Conservation (phyloP, 2,329 filamentous ascomycete genomes). For the Zelopaecilomyces penicillatus region DNA sequence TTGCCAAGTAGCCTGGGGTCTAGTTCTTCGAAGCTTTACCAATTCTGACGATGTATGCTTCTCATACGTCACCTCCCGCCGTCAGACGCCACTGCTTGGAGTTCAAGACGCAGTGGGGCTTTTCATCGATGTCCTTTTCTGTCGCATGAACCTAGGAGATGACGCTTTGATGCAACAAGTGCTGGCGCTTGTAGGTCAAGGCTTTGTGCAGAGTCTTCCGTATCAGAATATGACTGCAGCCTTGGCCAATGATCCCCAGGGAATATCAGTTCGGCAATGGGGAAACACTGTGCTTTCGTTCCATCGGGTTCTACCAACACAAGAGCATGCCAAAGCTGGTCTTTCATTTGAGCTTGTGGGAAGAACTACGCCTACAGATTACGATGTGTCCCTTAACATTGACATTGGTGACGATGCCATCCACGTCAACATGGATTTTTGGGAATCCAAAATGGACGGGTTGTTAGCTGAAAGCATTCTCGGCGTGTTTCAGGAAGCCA, state of each 20-base stretch:
- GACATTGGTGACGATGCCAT: background rate
- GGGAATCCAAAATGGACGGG: background rate
- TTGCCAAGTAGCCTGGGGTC: background rate
- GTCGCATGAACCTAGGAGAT: background rate
- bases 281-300: slow-evolving; percentile 5
- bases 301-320: background rate
- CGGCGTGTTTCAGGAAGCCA: background rate
- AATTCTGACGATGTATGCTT: background rate
- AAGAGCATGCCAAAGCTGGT: too few relatives aligned
- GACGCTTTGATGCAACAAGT: background rate
- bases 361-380: background rate
- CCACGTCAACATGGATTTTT: background rate
- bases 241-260: background rate
- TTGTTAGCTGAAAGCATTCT: background rate
- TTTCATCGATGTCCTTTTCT: slow-evolving; percentile 1
- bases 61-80: slow-evolving; percentile 3
- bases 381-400: slow-evolving; percentile 1
- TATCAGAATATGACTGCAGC: background rate
- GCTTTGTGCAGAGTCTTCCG: background rate
- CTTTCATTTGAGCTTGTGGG: too few relatives aligned
- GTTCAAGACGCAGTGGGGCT: background rate
- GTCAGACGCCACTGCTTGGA: background rate
- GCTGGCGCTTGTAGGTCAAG: background rate
- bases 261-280: slow-evolving; percentile 1
- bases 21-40: slow-evolving; percentile 2